Conservation (phyloP, 768 basidiomycete species). For the Suillus subalutaceus region DNA sequence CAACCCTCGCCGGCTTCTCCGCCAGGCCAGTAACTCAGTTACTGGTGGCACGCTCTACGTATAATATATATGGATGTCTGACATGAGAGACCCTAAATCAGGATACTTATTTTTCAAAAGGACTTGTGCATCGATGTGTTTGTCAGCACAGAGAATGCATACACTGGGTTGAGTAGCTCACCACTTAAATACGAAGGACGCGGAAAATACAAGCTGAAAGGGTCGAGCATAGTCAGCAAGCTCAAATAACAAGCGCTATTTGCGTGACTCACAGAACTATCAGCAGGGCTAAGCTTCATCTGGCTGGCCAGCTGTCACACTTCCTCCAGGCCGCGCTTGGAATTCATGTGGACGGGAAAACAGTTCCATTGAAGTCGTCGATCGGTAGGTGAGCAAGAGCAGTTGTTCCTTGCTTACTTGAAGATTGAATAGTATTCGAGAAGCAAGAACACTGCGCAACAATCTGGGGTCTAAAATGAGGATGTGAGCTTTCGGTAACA, state of each 20-base stretch:
- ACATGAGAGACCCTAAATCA: not conserved
- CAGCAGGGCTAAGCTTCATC: not conserved
- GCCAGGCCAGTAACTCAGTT: constrained; percentile 46
- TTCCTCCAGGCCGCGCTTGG: not conserved
- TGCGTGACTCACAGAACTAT: not conserved
- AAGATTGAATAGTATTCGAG: constrained; percentile 11
- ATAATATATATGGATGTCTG: not conserved
- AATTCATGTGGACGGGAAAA: not conserved
- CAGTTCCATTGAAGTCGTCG: not conserved
- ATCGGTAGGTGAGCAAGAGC: not conserved
- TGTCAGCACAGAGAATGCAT: not conserved
- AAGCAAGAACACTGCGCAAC: constrained; percentile 10
- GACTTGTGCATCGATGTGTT: not conserved
- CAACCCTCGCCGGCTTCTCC: constrained; percentile 59
- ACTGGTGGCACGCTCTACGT: not conserved
- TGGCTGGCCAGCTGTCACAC: not conserved
- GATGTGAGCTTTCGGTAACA: not conserved
- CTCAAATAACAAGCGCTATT: not conserved
- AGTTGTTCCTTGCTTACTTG: not conserved
- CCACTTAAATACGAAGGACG: not conserved
- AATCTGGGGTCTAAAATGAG: constrained; percentile 2
- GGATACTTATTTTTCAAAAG: not conserved
- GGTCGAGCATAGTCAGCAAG: not conserved
- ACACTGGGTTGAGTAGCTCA: not conserved
- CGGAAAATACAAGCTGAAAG: not conserved